Evolutionary conservation across 768 basidiomycete species (phyloP).

Genomic region (Pisolithus tinctorius): DNA sequence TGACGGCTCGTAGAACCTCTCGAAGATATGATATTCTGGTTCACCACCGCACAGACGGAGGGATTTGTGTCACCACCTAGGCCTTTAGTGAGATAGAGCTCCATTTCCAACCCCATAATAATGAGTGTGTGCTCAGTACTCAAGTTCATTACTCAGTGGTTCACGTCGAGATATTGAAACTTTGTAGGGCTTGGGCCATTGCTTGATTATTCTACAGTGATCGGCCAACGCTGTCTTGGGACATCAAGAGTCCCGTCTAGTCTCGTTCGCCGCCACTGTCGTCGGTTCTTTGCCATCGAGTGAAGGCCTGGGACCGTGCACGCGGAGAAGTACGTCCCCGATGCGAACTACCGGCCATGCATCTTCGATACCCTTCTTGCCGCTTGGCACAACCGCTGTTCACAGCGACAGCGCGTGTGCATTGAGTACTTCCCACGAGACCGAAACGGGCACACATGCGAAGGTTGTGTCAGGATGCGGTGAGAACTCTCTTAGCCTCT

Average conservation of each 20-base stretch:
- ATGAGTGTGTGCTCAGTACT: no score
- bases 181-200: no score
- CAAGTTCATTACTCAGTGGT: no score
- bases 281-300: not conserved
- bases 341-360: slow-evolving; percentile 85
- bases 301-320: slow-evolving; percentile 18
- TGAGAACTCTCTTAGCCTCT: slow-evolving; percentile 18
- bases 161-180: no score
- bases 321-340: slow-evolving; percentile 58
- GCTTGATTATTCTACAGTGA: no score
- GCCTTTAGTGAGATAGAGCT: no score
- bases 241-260: slow-evolving; percentile 63
- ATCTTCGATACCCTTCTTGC: slow-evolving; percentile 80
- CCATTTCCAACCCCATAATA: no score
- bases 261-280: slow-evolving; percentile 32
- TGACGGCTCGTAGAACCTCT: no score
- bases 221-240: slow-evolving; percentile 16
- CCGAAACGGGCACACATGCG: slow-evolving; percentile 81
- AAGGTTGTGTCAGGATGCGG: slow-evolving; percentile 84
- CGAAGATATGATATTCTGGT: no score
- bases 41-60: no score
- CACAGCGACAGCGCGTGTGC: slow-evolving; percentile 79
- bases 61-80: no score
- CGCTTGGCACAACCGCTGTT: slow-evolving; percentile 98
- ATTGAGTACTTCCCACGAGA: slow-evolving; percentile 74